Evolutionary conservation across 1,284 basidiomycete genomes (phyloP).

Genomic region (Chalciporus sp.): DNA sequence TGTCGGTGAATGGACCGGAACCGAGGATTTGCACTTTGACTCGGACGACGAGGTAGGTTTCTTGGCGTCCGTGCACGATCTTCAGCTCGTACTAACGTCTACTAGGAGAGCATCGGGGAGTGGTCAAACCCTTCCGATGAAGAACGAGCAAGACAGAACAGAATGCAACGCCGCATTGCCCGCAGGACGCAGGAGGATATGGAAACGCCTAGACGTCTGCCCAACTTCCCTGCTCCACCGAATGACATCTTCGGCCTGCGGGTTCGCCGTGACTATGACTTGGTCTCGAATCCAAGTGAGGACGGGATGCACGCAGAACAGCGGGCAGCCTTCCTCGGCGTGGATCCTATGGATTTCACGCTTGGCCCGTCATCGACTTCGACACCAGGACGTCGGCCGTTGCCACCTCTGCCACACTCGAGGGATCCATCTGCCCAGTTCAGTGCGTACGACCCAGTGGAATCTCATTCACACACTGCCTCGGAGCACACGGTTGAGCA

Average conservation of each 20-base stretch:
- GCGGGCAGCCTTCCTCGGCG: conserved; percentile 47
- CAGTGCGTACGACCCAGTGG: conserved; percentile 60
- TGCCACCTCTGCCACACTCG: conserved; percentile 67
- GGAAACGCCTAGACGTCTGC: conserved; percentile 65
- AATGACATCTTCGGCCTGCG: conserved; percentile 44
- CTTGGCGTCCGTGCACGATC: conserved; percentile 5
- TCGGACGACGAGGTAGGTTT: conserved; percentile 65
- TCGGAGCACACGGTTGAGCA: conserved; percentile 39
- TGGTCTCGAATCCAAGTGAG: conserved; percentile 82
- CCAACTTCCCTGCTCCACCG: conserved; percentile 78
- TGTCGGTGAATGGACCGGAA: conserved; percentile 78
- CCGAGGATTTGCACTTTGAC: conserved; percentile 60
- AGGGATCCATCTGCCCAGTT: conserved; percentile 62
- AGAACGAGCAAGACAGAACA: conserved; percentile 70
- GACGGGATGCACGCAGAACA: conserved; percentile 50
- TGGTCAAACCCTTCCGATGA: conserved; percentile 89
- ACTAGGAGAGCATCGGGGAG: conserved; percentile 75
- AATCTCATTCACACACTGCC: conserved; percentile 61
- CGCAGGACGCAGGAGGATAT: conserved; percentile 44
- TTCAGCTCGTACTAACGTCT: conserved; percentile 11
- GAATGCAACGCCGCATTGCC: conserved; percentile 61
- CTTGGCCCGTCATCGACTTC: conserved; percentile 40
- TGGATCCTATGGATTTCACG: conserved; percentile 38
- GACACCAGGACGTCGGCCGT: conserved; percentile 44
- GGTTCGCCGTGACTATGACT: conserved; percentile 55